Conservation (phyloP, 2,329 filamentous ascomycete genomes). For the Ophiostoma ulmi region DNA sequence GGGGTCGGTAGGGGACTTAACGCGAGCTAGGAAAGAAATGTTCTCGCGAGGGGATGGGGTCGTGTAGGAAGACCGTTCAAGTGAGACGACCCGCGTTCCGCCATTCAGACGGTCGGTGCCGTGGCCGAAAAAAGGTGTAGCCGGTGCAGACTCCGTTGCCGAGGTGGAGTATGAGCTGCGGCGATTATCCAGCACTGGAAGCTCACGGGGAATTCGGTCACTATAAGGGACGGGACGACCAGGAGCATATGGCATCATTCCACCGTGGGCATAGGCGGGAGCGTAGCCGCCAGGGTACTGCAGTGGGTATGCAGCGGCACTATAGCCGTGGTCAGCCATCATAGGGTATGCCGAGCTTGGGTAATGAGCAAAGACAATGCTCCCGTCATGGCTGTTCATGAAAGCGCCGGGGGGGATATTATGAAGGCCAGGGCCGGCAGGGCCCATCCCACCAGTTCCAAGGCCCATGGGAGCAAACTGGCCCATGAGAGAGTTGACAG, state of each 20-base stretch:
- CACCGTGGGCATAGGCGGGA: conserved; percentile 30
- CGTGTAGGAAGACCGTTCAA: conserved; percentile 60
- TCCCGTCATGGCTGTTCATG: conserved; percentile 31
- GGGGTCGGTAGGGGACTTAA: conserved; percentile 44
- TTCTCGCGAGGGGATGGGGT: conserved; percentile 61
- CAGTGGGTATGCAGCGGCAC: conserved; percentile 30
- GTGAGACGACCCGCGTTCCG: conserved; percentile 50
- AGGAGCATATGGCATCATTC: conserved; percentile 47
- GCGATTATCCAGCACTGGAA: conserved; percentile 60
- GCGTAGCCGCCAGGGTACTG: conserved; percentile 25
- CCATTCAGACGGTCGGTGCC: conserved; percentile 54
- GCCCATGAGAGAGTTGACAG: conserved; percentile 30
- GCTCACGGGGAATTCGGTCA: conserved; percentile 48
- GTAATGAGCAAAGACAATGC: conserved; percentile 31
- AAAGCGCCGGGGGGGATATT: conserved; percentile 29
- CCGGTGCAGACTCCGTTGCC: conserved; percentile 56
- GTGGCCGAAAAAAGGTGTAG: conserved; percentile 60
- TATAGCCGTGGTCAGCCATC: conserved; percentile 30
- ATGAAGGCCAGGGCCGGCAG: conserved; percentile 29
- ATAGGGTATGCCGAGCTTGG: conserved; percentile 30
- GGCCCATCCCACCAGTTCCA: conserved; percentile 18
- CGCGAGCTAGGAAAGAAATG: conserved; percentile 35
- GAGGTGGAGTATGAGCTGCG: conserved; percentile 61
- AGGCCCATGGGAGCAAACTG: conserved; percentile 32
- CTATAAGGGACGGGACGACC: conserved; percentile 43